phyloP scores from a whole-genome alignment of 306 rosid species.

The Cucurbita pepo region DNA sequence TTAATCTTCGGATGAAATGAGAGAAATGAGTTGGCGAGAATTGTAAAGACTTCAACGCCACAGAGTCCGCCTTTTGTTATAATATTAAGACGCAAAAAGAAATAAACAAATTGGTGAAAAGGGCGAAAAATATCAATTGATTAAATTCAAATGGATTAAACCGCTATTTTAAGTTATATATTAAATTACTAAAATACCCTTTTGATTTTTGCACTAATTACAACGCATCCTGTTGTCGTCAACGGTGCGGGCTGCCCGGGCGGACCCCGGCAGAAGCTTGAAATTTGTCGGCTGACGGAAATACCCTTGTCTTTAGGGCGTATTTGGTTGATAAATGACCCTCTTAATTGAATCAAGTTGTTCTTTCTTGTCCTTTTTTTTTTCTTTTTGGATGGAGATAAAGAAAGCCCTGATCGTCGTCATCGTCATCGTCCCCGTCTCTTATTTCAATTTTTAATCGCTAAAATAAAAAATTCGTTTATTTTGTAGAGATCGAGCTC shows the following conservation, averaged over 20 bases:
- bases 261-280: background rate
- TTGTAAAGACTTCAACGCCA: background rate
- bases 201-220: background rate
- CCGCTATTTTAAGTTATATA: background rate
- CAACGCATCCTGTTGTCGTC: background rate
- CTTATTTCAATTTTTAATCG: too few relatives aligned
- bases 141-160: conserved; percentile 1
- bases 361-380: background rate
- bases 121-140: background rate
- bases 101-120: background rate
- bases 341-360: background rate
- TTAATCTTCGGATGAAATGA: background rate
- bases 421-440: too few relatives aligned
- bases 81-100: too few relatives aligned
- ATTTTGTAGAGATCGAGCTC: too few relatives aligned
- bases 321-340: background rate
- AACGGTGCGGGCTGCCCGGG: background rate
- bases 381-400: too few relatives aligned
- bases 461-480: too few relatives aligned
- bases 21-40: conserved; percentile 1
- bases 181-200: background rate
- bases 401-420: too few relatives aligned
- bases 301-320: background rate
- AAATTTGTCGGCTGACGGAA: background rate
- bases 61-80: background rate